A percentile compares a stretch with the other conserved stretches of the same genome.
Conservation (phyloP, 768 basidiomycete species). For the Suillus hirtellus region DNA sequence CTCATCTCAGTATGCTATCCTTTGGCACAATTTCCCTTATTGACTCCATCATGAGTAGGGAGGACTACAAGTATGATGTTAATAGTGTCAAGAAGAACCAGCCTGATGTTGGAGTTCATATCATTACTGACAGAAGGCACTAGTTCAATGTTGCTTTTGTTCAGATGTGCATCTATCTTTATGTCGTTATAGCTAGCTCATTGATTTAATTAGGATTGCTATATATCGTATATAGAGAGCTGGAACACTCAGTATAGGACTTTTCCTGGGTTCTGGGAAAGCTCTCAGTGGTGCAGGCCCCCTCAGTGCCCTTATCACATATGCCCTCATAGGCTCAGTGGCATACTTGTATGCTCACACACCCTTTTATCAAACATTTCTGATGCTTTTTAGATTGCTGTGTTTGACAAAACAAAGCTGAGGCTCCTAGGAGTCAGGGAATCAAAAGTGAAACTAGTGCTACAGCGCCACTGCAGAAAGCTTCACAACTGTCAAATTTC, state of each 20-base stretch:
- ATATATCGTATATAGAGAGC: constrained; percentile 60
- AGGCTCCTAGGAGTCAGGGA: too few relatives aligned
- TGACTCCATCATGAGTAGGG: background rate
- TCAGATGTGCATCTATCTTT: constrained; percentile 56
- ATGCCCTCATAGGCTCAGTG: constrained; percentile 62
- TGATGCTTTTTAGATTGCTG: constrained; percentile 42
- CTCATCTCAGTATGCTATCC: background rate
- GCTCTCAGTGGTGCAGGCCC: constrained; percentile 66
- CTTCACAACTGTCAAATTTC: too few relatives aligned
- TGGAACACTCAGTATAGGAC: constrained; percentile 73
- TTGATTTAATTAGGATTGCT: constrained; percentile 50
- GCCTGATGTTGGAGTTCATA: background rate
- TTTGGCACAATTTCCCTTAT: background rate
- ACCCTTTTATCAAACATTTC: constrained; percentile 17
- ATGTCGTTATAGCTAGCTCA: background rate
- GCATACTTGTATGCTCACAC: constrained; percentile 52
- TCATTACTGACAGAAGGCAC: constrained; percentile 27
- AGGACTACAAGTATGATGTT: background rate
- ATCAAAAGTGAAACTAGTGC: too few relatives aligned
- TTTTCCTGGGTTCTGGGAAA: constrained; percentile 70
- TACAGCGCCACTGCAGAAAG: too few relatives aligned
- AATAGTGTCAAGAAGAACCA: constrained; percentile 16
- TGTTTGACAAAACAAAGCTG: constrained; percentile 38
- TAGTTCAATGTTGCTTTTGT: constrained; percentile 64
- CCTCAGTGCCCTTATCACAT: constrained; percentile 64